These are phyloP conservation scores for Coelastrella sp. DNA, from an alignment of 139 green algal species.

Conservation along the genomic window DNA sequence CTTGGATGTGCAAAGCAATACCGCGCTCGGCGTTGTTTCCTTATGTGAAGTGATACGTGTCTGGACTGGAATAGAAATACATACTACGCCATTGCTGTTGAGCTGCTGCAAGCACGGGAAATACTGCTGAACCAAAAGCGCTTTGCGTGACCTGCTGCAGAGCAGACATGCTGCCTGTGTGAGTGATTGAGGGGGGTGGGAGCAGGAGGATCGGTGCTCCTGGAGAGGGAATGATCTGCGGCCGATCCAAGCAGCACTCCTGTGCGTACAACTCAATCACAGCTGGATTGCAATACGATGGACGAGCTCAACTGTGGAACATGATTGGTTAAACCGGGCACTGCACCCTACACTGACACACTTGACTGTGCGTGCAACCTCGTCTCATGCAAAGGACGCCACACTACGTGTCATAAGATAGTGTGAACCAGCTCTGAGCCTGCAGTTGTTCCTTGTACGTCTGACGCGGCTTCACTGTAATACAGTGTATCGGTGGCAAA, in stretches of 20 bases:
- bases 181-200: background rate
- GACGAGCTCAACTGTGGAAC: no score
- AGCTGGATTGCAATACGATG: no score
- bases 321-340: background rate
- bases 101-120: constrained; percentile 8
- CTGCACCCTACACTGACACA: background rate
- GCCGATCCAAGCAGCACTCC: background rate
- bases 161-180: background rate
- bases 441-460: background rate
- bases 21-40: constrained; percentile 33
- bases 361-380: background rate
- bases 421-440: background rate
- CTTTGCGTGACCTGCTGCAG: constrained; percentile 32
- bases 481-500: background rate
- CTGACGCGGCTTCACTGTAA: background rate
- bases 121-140: background rate
- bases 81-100: constrained; percentile 33
- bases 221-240: background rate
- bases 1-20: no score
- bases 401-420: background rate
- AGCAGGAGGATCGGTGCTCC: background rate
- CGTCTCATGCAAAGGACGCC: background rate
- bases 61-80: background rate
- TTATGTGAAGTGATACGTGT: constrained; percentile 41
- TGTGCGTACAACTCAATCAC: background rate